Evolutionary conservation across 2,329 filamentous ascomycete species (phyloP).

Genomic region (Hymenoscyphus fraxineus): DNA sequence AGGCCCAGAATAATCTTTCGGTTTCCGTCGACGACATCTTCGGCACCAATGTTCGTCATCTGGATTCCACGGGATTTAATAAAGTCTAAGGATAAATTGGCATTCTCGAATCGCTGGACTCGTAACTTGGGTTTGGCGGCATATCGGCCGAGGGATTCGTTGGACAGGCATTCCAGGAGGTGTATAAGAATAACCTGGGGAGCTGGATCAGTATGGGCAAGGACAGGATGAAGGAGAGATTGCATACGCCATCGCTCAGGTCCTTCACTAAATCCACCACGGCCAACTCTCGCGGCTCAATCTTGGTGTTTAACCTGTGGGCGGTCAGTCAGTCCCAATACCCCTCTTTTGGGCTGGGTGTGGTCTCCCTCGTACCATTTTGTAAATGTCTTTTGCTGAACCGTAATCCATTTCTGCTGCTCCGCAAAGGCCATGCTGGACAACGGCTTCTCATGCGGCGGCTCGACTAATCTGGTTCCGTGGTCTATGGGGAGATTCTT

Average conservation of each 20-base stretch:
- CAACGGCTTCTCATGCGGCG: slow-evolving; percentile 32
- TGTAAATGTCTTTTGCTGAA: slow-evolving; percentile 98
- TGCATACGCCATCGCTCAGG: slow-evolving; percentile 83
- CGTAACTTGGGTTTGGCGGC: slow-evolving; percentile 93
- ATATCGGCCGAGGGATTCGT: slow-evolving; percentile 93
- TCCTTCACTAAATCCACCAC: slow-evolving; percentile 86
- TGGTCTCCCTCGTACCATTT: slow-evolving; percentile 65
- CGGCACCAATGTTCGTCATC: slow-evolving; percentile 97
- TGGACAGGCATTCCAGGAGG: slow-evolving; percentile 91
- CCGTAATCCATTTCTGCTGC: slow-evolving; percentile 67
- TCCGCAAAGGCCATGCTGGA: slow-evolving; percentile 60
- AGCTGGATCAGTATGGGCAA: slow-evolving; percentile 23
- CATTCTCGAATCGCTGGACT: slow-evolving; percentile 97
- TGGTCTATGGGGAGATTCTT: slow-evolving; percentile 27
- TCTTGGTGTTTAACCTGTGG: slow-evolving; percentile 90
- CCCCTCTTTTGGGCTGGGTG: slow-evolving; percentile 6
- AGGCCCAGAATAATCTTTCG: slow-evolving; percentile 94
- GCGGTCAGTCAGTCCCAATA: slow-evolving; percentile 11
- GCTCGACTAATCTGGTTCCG: slow-evolving; percentile 32
- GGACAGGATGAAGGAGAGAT: background rate
- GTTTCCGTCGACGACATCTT: slow-evolving; percentile 97
- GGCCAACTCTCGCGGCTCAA: slow-evolving; percentile 71
- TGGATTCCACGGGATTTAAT: slow-evolving; percentile 89
- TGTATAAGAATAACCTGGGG: slow-evolving; percentile 86
- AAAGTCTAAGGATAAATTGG: slow-evolving; percentile 90